Base-by-base conservation (phyloP, 257 asterid species). In the Plantago elongata region DNA sequence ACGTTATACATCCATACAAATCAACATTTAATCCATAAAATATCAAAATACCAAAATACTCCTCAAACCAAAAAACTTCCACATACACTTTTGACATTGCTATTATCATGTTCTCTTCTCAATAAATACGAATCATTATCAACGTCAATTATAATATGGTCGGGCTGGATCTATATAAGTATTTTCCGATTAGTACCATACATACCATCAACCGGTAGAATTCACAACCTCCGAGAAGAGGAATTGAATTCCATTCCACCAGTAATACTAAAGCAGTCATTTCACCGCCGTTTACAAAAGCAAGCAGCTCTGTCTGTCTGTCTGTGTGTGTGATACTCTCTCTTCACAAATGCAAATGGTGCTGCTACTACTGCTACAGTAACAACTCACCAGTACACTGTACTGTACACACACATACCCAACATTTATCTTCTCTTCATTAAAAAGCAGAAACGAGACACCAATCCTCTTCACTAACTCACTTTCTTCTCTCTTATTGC, bases 281-380 rank as follows among this genome's bases (percentile, higher is more conserved):
- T 72, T 90, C 96, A 81, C 92, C 85, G 92, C 95, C 97, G 95
- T 89, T 84, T 82, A 65, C 29, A 58, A 43, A 27, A 8, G 8
- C 57, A 7, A 4, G 44, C 44, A 34, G 27, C 48, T 27, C 59
- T 38, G 61, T 47, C 44, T 63, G 58, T 62, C 61, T 3, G 3
- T 29, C 6, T 9, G 45, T 71, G 60, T 79, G 78, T 81, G 27
- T 22, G 1, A 22, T 22, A 22, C 27, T 22, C 86, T 65, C 81
- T 84, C 86, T 65, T 77, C 79, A 57, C 72, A 68, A 79, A 48
- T 42, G 77, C 69, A 59, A 69, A 61, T 63, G 78, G 56, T 45
- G 34, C 30, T 15, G 45, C 30, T 38, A 29, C 43, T 57, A 15
- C 30, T 38, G 29, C 43, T 57, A 15, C 46, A 11, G 69, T 65